Evolutionary conservation across 2,329 filamentous ascomycete genomes (phyloP), one percentile per base, ranked within the genome.

Genomic region (Epichloe uncinata): DNA sequence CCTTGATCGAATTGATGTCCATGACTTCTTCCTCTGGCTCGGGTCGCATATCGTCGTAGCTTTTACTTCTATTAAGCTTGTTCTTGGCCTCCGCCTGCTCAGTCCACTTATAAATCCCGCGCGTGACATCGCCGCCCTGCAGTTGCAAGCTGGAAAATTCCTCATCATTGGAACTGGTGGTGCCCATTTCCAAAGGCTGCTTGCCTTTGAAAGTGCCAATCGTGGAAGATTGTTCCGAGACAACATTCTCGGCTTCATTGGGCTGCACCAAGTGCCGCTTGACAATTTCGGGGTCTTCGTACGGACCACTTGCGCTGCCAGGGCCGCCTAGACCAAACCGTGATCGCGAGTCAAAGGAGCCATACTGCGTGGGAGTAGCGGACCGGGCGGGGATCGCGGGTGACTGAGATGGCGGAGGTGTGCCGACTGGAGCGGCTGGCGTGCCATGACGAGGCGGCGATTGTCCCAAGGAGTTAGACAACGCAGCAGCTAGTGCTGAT

Each of bases 61-160:
- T 97, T 70, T 90, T 84, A 69, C 90, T 95, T 59, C 91, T 81
- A 58, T 84, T 79, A 61, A 81, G 73, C 58, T 79, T 79, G 53
- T 74, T 76, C 56, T 82, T 79, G 44, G 80, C 73, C 61, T 94
- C 83, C 47, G 85, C 85, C 63, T 94, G 87, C 65, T 97, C 89
- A 5, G 89, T 88, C 87, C 94, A 98, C 58, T 87, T 84, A 72
- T 98, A 98, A 59, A 98, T 95, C 49, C 91, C 87, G 53, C 93
- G 77, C 22, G 91, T 96, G 51, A 96, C 85, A 64, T 98, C 93
- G 55, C 93, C 93, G 53, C 93, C 93, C 64, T 97, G 94, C 44
- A 98, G 72, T 62, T 84, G 83, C 63, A 98, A 68, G 67, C 93
- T 97, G 33, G 90, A 96, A 64, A 98, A 98, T 61, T 95, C 87